Percentiles rank a stretch among this genome's conserved stretches.
Conservation (phyloP, 2,329 filamentous ascomycete genomes). For the Microcera coccophila region DNA sequence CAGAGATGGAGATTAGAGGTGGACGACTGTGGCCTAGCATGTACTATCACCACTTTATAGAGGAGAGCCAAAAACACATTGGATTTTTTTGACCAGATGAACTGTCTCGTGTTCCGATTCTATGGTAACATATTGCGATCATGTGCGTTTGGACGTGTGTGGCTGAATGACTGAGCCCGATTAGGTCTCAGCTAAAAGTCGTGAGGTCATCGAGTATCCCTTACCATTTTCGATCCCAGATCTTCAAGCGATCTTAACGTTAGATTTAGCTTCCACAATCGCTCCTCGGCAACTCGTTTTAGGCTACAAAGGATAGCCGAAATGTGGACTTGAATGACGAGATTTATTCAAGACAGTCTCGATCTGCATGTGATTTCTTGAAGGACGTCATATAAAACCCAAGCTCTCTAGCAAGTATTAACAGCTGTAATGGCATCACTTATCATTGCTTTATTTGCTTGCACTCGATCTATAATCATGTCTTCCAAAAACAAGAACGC, state of each 20-base stretch:
- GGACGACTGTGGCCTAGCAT: too few relatives aligned
- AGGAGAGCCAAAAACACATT: too few relatives aligned
- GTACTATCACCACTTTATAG: too few relatives aligned
- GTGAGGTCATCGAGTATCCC: constrained; percentile 9
- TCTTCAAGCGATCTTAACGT: neutral
- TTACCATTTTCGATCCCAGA: neutral
- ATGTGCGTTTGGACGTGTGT: neutral
- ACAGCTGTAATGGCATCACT: constrained; percentile 7
- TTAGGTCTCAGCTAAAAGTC: neutral
- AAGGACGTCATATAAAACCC: neutral
- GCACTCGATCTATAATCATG: constrained; percentile 4
- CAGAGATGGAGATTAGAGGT: too few relatives aligned
- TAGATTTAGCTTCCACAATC: neutral
- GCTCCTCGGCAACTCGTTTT: neutral
- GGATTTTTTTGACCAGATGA: too few relatives aligned
- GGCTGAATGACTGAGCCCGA: neutral
- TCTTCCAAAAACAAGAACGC: constrained; percentile 4
- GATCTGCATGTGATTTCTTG: constrained; percentile 1
- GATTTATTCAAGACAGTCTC: neutral
- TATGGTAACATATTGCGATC: too few relatives aligned
- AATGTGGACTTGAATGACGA: neutral
- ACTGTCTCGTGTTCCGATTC: too few relatives aligned
- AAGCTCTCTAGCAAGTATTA: neutral
- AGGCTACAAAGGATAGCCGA: neutral
- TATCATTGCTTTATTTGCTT: constrained; percentile 4